Evolutionary conservation across 768 basidiomycete species (phyloP), one percentile per base, ranked within the genome.

Genomic region (Podaxis sp.): DNA sequence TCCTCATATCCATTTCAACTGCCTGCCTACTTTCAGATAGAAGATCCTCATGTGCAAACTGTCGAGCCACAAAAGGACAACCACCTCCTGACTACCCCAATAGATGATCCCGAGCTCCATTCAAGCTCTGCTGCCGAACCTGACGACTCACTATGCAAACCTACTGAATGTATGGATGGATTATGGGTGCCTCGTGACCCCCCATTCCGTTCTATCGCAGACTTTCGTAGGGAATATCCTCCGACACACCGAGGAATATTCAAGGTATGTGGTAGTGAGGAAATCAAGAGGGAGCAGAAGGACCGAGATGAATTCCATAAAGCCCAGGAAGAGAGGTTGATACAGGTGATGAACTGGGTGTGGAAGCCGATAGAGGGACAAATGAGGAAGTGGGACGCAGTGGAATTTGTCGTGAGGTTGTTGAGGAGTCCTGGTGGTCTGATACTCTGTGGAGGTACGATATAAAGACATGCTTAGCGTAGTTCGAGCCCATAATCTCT

Each of bases 311-410:
- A 21, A 14, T 58, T 48, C 23, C 57, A 37, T 23, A 27, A 50
- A 25, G 57, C 57, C 13, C 57, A 58, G 40, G 50, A 65, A 27
- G 35, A 65, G 44, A 47, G 66, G 38, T 13, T 67, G 36, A 37
- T 67, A 18, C 62, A 63, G 27, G 21, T 58, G n/a, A 61, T 63
- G 57, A 67, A 65, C 37, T 67, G 61, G 57, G 66, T 67, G 4
- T 67, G 66, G 66, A 46, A 55, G 42, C 66, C 66, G 2, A 25
- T 23, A 2, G 23, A 50, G 13, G 66, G 64, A 32, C 44, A 25
- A 55, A 57, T 61, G 64, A 40, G 50, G 25, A 28, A 50, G 11
- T 67, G 62, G 62, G 59, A 65, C 46, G 53, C 62, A 3, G 28
- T 60, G 6, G 61, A 63, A 16, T 63, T 67, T 44, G 62, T 67